Evolutionary conservation across 805 yeast genomes (phyloP), one percentile per base, ranked within the genome.

Genomic region (Pichia californica): DNA sequence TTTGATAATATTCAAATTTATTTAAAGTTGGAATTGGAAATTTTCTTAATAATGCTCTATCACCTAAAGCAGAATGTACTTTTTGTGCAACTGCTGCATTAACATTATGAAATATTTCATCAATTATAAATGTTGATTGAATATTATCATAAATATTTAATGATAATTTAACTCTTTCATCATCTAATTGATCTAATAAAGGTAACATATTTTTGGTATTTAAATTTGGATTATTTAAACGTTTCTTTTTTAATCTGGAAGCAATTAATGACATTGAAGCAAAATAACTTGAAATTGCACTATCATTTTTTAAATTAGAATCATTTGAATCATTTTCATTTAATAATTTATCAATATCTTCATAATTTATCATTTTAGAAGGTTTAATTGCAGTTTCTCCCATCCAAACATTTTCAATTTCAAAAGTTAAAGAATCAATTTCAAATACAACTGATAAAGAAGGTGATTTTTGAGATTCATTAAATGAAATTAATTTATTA

Each of bases 71-170:
- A 2, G 91, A 77, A 55, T 83, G 83, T 14, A 83, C 66, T 53
- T 75, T 79, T 50, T 87, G 85, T 1, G 98, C 99, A 43, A 93
- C 79, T 1, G 94, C 86, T 34, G 79, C 70, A 63, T 93, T 91
- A 5, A 83, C 94, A 59, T 81, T 85, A 54, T 83, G 80, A 54
- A 80, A 75, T 27, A 93, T 71, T 63, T 93, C 98, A 36, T 81
- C 75, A 23, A 87, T 67, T 32, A 88, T 67, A 36, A 76, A 71
- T 32, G 73, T 70, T 0, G 85, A 77, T 13, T 69, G 61, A 38
- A 74, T 71, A 31, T 75, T 71, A 46, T 83, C 80, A 61, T 83
- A 85, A 19, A 88, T 74, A 57, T 88, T 88, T 58, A 86, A 68
- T 51, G 79, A 76, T 42, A 84, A 73, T 38, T 81, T 74, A 10